Evolutionary conservation across 495 filamentous ascomycete genomes (phyloP).

Genomic region (Trichoderma parareesei): DNA sequence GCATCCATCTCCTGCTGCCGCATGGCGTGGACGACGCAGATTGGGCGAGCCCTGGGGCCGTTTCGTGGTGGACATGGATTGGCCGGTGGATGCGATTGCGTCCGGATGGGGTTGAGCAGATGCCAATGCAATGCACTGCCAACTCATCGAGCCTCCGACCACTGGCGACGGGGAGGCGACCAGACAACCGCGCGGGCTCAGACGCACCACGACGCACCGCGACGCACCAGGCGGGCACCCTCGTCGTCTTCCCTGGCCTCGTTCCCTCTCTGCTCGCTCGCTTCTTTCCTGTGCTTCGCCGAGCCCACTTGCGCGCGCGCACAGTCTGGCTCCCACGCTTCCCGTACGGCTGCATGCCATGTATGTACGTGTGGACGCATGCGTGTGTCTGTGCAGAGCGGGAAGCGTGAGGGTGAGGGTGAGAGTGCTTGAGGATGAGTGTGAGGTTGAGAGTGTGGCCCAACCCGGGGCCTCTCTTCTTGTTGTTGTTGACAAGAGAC

Average conservation of each 20-base stretch:
- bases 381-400: not conserved
- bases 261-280: not conserved
- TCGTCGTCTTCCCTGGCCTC: not conserved
- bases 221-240: not conserved
- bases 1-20: conserved; percentile 6
- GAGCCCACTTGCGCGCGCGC: not conserved
- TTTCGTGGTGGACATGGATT: conserved; percentile 10
- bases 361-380: not conserved
- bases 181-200: not conserved
- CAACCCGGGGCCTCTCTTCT: not conserved
- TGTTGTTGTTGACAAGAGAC: too few relatives aligned
- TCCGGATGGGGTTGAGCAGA: conserved; percentile 1
- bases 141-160: not conserved
- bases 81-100: conserved; percentile 9
- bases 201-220: too few relatives aligned
- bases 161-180: not conserved
- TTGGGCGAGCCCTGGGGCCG: conserved; percentile 5
- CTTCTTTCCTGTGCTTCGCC: too few relatives aligned
- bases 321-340: not conserved
- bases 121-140: conserved; percentile 10
- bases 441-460: not conserved
- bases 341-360: conserved; percentile 4
- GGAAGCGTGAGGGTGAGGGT: not conserved
- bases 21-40: conserved; percentile 9
- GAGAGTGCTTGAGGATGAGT: not conserved